These are phyloP conservation scores for Trypanosoma melophagium DNA, from an alignment of 208 protist species.

Conservation along the genomic window DNA sequence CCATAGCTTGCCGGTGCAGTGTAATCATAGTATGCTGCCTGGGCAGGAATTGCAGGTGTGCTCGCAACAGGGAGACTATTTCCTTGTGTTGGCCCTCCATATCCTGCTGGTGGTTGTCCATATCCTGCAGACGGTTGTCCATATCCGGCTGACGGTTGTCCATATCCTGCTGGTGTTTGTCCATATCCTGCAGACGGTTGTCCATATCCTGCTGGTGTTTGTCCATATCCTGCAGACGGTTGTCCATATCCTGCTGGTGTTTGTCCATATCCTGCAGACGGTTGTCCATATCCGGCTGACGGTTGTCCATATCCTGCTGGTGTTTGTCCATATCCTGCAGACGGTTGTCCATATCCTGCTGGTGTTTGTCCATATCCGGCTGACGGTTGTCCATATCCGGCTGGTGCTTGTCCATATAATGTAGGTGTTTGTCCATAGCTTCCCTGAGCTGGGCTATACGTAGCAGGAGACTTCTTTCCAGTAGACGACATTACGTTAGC, in stretches of 20 bases:
- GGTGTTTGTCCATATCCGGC: slow-evolving; percentile 11
- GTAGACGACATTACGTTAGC: too few relatives aligned
- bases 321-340: slow-evolving; percentile 14
- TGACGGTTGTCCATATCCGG: slow-evolving; percentile 10
- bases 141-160: slow-evolving; percentile 9
- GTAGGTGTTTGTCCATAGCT: slow-evolving; percentile 3
- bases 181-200: slow-evolving; percentile 20
- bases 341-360: slow-evolving; percentile 4
- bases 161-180: slow-evolving; percentile 17
- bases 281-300: slow-evolving; percentile 10
- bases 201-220: slow-evolving; percentile 3
- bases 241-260: slow-evolving; percentile 3
- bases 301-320: slow-evolving; percentile 11
- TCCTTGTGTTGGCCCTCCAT: slow-evolving; percentile 2
- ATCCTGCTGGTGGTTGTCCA: slow-evolving; percentile 18
- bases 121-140: slow-evolving; percentile 16
- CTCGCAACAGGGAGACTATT: background rate
- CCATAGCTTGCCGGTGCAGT: slow-evolving; percentile 29
- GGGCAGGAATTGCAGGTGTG: background rate
- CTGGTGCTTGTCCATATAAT: slow-evolving; percentile 14
- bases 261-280: slow-evolving; percentile 13
- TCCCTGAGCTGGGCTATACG: slow-evolving; percentile 12
- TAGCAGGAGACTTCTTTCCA: background rate
- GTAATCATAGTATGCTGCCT: slow-evolving; percentile 35
- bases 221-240: slow-evolving; percentile 20